Evolutionary conservation across 2,329 filamentous ascomycete genomes (phyloP).

Genomic region (Ceratocystis cacaofunesta): DNA sequence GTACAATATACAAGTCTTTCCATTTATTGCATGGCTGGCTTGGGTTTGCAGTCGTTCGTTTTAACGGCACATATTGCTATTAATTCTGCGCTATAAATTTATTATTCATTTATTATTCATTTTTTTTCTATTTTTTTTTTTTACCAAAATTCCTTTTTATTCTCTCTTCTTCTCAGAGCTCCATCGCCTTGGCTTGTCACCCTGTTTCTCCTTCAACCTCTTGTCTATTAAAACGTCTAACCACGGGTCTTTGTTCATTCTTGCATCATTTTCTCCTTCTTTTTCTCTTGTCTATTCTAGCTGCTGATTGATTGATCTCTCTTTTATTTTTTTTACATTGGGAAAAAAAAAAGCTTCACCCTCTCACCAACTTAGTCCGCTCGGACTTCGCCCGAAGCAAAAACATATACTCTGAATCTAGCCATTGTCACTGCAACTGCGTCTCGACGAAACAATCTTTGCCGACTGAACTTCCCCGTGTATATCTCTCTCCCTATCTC

Average conservation of each 20-base stretch:
- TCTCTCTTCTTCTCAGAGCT: slow-evolving; percentile 1
- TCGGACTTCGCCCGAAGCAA: background rate
- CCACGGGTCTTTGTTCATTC: background rate
- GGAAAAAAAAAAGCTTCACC: background rate
- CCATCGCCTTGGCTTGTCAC: background rate
- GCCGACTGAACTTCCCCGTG: background rate
- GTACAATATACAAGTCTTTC: background rate
- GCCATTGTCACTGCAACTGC: background rate
- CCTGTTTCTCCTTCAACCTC: background rate
- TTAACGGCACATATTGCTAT: background rate
- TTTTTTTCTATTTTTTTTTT: background rate
- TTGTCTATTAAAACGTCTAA: slow-evolving; percentile 3
- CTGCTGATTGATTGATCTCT: background rate
- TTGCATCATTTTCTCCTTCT: slow-evolving; percentile 2
- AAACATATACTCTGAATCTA: background rate
- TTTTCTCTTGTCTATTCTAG: background rate
- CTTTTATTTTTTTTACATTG: background rate
- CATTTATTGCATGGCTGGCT: slow-evolving; percentile 4
- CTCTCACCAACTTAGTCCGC: background rate
- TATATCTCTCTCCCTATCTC: background rate
- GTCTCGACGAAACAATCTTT: background rate
- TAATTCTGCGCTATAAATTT: background rate
- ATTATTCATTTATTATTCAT: background rate
- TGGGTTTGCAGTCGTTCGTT: background rate
- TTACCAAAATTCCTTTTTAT: background rate